These are phyloP conservation scores for Sporopachydermia cereana DNA, from an alignment of 1,139 yeast genomes.

Conservation along the genomic window DNA sequence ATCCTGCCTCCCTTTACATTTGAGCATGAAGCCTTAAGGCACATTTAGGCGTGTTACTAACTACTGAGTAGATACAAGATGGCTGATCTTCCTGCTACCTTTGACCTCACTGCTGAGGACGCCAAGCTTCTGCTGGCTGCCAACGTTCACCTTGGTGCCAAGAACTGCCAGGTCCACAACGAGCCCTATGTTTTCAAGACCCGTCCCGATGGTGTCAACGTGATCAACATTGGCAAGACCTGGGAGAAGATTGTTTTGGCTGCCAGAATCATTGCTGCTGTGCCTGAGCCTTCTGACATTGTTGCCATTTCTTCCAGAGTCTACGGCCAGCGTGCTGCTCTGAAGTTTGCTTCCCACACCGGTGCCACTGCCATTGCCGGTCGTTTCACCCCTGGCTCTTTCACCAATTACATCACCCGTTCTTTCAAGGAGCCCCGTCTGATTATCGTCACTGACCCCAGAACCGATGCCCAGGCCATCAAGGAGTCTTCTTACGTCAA, in stretches of 20 bases:
- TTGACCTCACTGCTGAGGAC: slow-evolving; percentile 88
- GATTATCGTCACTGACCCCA: slow-evolving; percentile 98
- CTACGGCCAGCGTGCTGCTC: slow-evolving; percentile 99
- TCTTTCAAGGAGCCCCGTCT: slow-evolving; percentile 99
- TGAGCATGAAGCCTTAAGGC: too few species aligned
- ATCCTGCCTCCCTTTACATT: too few species aligned
- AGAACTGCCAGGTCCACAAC: slow-evolving; percentile 99
- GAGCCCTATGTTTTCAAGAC: slow-evolving; percentile 98
- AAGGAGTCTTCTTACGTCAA: slow-evolving; percentile 99
- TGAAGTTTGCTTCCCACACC: slow-evolving; percentile 99
- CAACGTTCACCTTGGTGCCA: slow-evolving; percentile 98
- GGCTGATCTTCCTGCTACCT: slow-evolving; percentile 77
- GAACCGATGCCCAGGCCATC: slow-evolving; percentile 99
- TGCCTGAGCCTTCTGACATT: slow-evolving; percentile 97
- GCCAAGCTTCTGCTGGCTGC: slow-evolving; percentile 99
- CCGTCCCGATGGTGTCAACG: slow-evolving; percentile 99
- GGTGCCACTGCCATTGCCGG: slow-evolving; percentile 99
- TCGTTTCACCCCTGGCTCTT: slow-evolving; percentile 99
- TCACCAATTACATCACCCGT: slow-evolving; percentile 99
- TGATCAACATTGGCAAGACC: slow-evolving; percentile 97
- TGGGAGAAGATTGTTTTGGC: slow-evolving; percentile 99
- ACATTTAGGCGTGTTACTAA: too few species aligned
- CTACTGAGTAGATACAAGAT: slow-evolving; percentile 23
- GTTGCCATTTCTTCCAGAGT: slow-evolving; percentile 99
- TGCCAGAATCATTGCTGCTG: slow-evolving; percentile 99